Evolutionary conservation across 176 grass and related monocot species (phyloP).

Genomic region (Carex myosuroides): DNA sequence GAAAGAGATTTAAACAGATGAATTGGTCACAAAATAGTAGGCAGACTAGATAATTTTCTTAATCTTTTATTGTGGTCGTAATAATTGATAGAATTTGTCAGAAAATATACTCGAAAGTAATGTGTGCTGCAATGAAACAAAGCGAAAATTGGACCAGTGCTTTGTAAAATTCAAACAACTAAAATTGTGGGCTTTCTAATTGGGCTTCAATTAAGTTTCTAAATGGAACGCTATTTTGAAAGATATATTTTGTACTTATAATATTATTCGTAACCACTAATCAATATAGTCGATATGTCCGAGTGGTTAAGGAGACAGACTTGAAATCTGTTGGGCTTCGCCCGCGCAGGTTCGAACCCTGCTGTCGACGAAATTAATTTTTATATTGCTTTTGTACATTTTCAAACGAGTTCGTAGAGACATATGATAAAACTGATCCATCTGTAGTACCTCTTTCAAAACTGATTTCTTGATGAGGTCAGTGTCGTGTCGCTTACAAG

Average conservation of each 20-base stretch:
- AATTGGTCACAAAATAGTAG: no score
- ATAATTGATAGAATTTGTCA: no score
- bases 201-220: neutral
- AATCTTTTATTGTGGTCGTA: neutral
- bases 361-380: slow-evolving; percentile 48
- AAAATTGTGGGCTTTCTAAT: neutral
- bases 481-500: no score
- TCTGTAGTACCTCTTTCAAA: no score
- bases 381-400: neutral
- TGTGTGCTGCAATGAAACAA: neutral
- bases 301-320: slow-evolving; percentile 99
- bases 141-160: no score
- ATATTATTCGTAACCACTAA: neutral
- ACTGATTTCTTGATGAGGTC: no score
- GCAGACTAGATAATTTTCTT: no score
- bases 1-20: no score
- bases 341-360: slow-evolving; percentile 95
- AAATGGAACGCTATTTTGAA: neutral
- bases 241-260: neutral
- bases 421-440: no score
- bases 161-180: no score
- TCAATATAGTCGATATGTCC: slow-evolving; percentile 51
- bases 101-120: no score
- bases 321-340: slow-evolving; percentile 99
- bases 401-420: no score